Evolutionary conservation across 257 asterid genomes (phyloP).

Genomic region (Solanum corneliomulleri): DNA sequence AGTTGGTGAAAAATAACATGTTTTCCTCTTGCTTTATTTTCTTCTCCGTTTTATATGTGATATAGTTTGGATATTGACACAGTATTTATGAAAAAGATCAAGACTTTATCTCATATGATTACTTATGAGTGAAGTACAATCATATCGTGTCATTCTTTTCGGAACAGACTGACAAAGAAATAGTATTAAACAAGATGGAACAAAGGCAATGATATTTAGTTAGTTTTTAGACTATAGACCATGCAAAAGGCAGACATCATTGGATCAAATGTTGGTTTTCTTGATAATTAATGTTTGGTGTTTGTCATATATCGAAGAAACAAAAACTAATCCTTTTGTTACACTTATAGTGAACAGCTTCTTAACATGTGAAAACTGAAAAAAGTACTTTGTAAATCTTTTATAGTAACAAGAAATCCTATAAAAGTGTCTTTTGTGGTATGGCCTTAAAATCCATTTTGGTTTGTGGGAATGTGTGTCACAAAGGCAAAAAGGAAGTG

Average conservation of each 20-base stretch:
- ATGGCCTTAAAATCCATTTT: neutral
- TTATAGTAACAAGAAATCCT: neutral
- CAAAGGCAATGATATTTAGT: neutral
- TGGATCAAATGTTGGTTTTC: conserved; percentile 38
- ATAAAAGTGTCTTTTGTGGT: neutral
- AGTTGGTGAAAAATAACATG: neutral
- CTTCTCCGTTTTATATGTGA: too few species aligned
- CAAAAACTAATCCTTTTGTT: neutral
- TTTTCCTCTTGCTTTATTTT: neutral
- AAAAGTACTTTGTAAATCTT: neutral
- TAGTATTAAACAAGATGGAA: neutral
- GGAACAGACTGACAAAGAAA: neutral
- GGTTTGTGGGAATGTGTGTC: conserved; percentile 2
- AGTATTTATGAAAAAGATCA: neutral
- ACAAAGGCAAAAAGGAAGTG: neutral
- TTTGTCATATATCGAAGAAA: neutral
- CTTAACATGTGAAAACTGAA: neutral
- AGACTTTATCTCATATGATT: too few species aligned
- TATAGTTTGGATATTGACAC: neutral
- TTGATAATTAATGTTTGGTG: neutral
- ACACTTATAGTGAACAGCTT: neutral
- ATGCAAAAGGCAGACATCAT: conserved; percentile 40
- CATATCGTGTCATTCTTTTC: neutral
- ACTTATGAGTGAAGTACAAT: too few species aligned
- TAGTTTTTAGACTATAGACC: neutral